Evolutionary conservation across 371 early-diverging fungal genomes (phyloP).

Genomic region (Syncephalastrum monosporum): DNA sequence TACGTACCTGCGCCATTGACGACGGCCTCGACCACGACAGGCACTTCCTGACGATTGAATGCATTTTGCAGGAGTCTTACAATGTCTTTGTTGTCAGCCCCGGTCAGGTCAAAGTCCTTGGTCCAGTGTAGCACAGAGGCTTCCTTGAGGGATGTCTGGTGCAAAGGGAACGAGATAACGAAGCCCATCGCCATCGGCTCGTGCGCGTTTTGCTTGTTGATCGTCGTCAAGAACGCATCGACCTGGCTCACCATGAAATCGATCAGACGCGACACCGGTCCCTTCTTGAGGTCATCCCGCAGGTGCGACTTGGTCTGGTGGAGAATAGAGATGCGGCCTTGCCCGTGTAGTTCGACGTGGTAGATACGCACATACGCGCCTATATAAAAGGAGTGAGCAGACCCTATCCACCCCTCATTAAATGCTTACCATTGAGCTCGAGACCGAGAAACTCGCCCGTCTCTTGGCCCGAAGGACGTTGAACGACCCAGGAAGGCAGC

Average conservation of each 20-base stretch:
- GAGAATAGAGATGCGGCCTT: conserved; percentile 52
- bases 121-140: conserved; percentile 87
- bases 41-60: conserved; percentile 64
- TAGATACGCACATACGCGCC: conserved; percentile 85
- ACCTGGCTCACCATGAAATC: conserved; percentile 89
- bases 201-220: conserved; percentile 34
- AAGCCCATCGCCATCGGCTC: conserved; percentile 67
- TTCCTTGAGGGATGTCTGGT: conserved; percentile 71
- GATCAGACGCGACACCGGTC: conserved; percentile 43
- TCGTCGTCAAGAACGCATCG: conserved; percentile 65
- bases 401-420: background rate
- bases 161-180: conserved; percentile 92
- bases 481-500: conserved; percentile 52
- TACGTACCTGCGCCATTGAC: conserved; percentile 75
- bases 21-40: conserved; percentile 70
- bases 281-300: conserved; percentile 71
- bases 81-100: conserved; percentile 81
- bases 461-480: conserved; percentile 80
- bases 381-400: conserved; percentile 1
- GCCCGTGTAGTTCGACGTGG: conserved; percentile 75
- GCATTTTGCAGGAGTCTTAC: conserved; percentile 80
- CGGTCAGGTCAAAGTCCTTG: conserved; percentile 83
- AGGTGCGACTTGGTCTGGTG: conserved; percentile 81
- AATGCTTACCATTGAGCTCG: conserved; percentile 82
- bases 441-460: conserved; percentile 84